Conservation (phyloP, 345 rosid genomes). For the Syzygium aromaticum region DNA sequence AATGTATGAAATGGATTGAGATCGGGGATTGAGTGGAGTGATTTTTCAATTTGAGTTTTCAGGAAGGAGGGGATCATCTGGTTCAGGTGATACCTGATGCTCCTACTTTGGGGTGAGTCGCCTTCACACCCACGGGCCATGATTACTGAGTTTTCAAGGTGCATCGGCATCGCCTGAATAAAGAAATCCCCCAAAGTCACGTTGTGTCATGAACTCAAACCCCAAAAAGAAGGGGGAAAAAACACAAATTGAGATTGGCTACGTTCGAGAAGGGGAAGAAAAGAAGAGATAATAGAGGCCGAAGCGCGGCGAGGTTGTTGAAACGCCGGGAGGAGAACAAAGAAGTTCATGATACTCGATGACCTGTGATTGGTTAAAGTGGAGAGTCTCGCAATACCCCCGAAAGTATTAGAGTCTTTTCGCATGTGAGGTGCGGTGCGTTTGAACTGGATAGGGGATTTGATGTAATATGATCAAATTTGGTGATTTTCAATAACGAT, state of each 20-base stretch:
- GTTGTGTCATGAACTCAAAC: neutral
- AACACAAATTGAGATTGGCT: neutral
- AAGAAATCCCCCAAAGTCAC: neutral
- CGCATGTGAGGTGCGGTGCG: neutral
- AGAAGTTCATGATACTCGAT: neutral
- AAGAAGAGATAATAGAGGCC: neutral
- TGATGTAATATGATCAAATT: neutral
- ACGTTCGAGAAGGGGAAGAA: neutral
- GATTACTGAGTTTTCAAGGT: neutral
- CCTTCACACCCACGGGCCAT: neutral
- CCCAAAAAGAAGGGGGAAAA: neutral
- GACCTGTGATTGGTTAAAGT: neutral
- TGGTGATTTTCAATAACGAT: rapidly evolving
- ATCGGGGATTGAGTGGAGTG: neutral
- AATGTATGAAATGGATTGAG: neutral
- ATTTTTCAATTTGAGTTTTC: neutral
- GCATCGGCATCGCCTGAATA: neutral
- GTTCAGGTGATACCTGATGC: constrained; percentile 6
- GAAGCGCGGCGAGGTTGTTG: neutral
- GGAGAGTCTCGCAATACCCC: neutral
- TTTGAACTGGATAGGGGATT: neutral
- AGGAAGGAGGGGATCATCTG: neutral
- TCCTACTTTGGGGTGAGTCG: neutral
- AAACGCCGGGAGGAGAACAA: neutral
- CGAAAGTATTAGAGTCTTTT: neutral